Evolutionary conservation across 2,329 filamentous ascomycete species (phyloP).

Genomic region (Talaromyces sp.): DNA sequence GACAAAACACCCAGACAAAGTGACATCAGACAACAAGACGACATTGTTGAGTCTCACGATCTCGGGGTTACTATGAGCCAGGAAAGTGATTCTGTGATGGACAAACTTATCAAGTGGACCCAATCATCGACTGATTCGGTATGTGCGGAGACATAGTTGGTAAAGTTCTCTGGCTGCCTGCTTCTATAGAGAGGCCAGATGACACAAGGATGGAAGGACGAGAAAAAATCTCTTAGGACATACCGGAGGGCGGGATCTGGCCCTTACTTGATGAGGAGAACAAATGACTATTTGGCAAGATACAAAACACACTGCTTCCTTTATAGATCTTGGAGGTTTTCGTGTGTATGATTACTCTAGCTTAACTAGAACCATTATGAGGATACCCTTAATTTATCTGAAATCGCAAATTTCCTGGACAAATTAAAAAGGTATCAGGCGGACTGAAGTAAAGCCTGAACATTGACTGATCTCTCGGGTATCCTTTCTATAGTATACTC

Average conservation of each 20-base stretch:
- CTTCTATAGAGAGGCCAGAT: background rate
- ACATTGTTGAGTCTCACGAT: background rate
- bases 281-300: background rate
- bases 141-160: background rate
- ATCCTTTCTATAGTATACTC: slow-evolving; percentile 17
- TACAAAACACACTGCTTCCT: background rate
- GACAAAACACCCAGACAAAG: slow-evolving; percentile 12
- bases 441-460: background rate
- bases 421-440: background rate
- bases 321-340: background rate
- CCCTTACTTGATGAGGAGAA: background rate
- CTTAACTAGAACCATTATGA: slow-evolving; percentile 9
- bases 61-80: slow-evolving; percentile 5
- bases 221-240: background rate
- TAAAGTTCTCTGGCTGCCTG: background rate
- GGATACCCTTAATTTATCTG: slow-evolving; percentile 14
- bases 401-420: background rate
- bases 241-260: background rate
- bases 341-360: slow-evolving; percentile 3
- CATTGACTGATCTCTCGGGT: slow-evolving; percentile 1
- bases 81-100: slow-evolving; percentile 12
- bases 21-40: background rate
- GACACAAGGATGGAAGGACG: background rate
- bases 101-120: slow-evolving; percentile 14
- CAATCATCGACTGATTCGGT: slow-evolving; percentile 15